Percentiles rank a stretch among this genome's conserved stretches.
Conservation (phyloP, 768 basidiomycete genomes). For the Pholiota microspora region DNA sequence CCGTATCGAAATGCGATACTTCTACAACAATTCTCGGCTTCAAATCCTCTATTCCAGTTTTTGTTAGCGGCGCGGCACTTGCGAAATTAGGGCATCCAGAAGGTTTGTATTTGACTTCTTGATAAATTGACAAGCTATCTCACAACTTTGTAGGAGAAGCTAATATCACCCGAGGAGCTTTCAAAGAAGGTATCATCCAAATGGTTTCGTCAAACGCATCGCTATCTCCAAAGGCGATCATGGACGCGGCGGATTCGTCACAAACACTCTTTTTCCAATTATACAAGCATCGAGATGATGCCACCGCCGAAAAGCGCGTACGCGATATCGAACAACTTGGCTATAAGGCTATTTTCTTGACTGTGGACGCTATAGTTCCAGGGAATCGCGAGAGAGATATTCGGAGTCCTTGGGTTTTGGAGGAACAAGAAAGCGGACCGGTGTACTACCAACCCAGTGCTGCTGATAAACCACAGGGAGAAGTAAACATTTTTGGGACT, state of each 20-base stretch:
- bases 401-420: constrained; percentile 54
- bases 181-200: constrained; percentile 69
- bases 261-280: constrained; percentile 81
- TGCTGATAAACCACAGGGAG: constrained; percentile 31
- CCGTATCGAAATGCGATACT: constrained; percentile 61
- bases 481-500: constrained; percentile 50
- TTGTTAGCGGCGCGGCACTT: constrained; percentile 79
- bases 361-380: constrained; percentile 84
- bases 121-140: background rate
- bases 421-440: constrained; percentile 50
- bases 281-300: constrained; percentile 76
- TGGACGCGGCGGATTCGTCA: constrained; percentile 47
- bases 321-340: constrained; percentile 69
- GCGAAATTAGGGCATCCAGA: constrained; percentile 86
- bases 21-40: constrained; percentile 75
- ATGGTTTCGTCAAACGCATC: constrained; percentile 84
- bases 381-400: constrained; percentile 81
- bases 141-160: constrained; percentile 58
- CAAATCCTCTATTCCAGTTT: constrained; percentile 72
- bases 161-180: constrained; percentile 75
- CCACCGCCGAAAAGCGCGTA: constrained; percentile 65
- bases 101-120: too few relatives aligned
- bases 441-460: constrained; percentile 26
- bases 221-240: constrained; percentile 61
- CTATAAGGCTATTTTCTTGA: constrained; percentile 88